phyloP scores from a whole-genome alignment of 192 early-diverging fungal genomes.

The Umbelopsis sp. region DNA sequence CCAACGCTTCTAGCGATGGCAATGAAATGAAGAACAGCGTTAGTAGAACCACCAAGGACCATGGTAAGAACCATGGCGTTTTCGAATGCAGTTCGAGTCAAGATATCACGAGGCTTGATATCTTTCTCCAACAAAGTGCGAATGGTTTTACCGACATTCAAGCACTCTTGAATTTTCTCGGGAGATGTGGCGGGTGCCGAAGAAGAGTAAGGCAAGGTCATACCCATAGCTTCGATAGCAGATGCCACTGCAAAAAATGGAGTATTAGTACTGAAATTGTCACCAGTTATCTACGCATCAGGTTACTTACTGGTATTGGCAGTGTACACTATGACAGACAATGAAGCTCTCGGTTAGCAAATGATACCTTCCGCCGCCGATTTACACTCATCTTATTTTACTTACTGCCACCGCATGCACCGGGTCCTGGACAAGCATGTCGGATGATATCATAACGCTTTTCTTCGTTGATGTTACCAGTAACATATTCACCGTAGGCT shows the following conservation, averaged over 20 bases:
- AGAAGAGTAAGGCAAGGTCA: conserved; percentile 95
- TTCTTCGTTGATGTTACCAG: conserved; percentile 89
- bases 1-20: conserved; percentile 83
- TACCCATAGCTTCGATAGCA: conserved; percentile 96
- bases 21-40: conserved; percentile 94
- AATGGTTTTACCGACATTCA: conserved; percentile 81
- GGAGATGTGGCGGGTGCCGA: conserved; percentile 92
- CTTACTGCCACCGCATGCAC: conserved; percentile 96
- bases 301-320: conserved; percentile 41
- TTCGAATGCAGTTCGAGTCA: conserved; percentile 93
- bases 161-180: conserved; percentile 89
- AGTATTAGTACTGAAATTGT: not conserved
- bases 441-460: conserved; percentile 77
- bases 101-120: conserved; percentile 94
- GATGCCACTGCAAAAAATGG: conserved; percentile 72
- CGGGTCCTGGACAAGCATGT: conserved; percentile 84
- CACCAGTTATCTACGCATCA: not conserved
- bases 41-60: conserved; percentile 95
- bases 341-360: not conserved
- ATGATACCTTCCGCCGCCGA: not conserved
- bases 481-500: conserved; percentile 89
- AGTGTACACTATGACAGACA: conserved; percentile 36
- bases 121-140: conserved; percentile 88
- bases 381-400: not conserved
- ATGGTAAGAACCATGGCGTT: conserved; percentile 96